Percentiles rank a stretch among this genome's conserved stretches.
These are phyloP conservation scores for Balakata baccata DNA, from an alignment of 345 rosid species.

Conservation along the genomic window DNA sequence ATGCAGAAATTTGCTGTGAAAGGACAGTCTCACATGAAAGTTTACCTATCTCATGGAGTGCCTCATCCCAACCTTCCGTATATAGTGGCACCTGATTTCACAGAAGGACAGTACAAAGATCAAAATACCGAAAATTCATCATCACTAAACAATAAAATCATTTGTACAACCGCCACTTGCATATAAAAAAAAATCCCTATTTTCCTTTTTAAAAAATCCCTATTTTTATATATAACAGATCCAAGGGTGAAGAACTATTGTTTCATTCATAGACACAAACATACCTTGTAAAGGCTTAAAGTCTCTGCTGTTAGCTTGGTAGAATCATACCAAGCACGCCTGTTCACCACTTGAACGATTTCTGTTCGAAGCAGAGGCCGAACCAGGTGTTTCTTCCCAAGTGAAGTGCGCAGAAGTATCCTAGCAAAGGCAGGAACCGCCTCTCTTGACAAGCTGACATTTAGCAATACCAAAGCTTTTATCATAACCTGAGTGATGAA, in stretches of 20 bases:
- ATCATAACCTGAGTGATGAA: conserved; percentile 45
- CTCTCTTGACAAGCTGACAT: conserved; percentile 82
- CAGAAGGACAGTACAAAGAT: not conserved
- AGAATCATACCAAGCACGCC: conserved; percentile 92
- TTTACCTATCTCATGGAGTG: conserved; percentile 86
- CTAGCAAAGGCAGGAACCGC: conserved; percentile 91
- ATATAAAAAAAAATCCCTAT: no score
- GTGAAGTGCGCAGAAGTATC: conserved; percentile 77
- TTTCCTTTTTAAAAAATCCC: no score
- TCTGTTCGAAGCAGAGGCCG: conserved; percentile 81
- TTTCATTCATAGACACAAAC: not conserved
- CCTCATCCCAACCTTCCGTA: conserved; percentile 96
- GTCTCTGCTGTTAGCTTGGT: conserved; percentile 76
- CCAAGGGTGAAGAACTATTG: not conserved
- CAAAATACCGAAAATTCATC: not conserved
- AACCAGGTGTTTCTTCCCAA: conserved; percentile 93
- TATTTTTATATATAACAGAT: not conserved
- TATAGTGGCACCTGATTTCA: conserved; percentile 67
- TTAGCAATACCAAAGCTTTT: conserved; percentile 68
- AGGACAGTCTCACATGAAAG: conserved; percentile 79
- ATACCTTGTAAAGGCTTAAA: conserved; percentile 83
- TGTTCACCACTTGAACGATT: conserved; percentile 88
- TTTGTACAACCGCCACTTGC: no score
- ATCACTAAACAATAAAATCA: not conserved
- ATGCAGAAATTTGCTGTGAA: conserved; percentile 49